Evolutionary conservation across 768 basidiomycete species (phyloP), one percentile per base, ranked within the genome.

Genomic region (Coprinopsis cinerea): DNA sequence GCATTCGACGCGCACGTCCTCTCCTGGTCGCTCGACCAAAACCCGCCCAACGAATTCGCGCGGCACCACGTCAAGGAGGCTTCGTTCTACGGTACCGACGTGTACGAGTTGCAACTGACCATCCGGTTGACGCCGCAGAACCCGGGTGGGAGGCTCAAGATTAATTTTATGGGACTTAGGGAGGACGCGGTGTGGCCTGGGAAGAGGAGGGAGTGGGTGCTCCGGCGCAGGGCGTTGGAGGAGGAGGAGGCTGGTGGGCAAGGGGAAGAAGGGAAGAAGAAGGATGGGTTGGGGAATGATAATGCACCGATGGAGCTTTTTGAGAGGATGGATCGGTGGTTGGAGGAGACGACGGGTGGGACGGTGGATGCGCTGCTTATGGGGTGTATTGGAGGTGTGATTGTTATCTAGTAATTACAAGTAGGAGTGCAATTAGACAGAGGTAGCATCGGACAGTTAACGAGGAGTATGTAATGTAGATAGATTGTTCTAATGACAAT

Each of bases 11-110:
- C 91, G 0, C 85, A 94, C 52, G 89, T 97, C 13, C 64, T 94
- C 6, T 66, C 77, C 47, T 97, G 94, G 94, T 82, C 79, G 14
- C 72, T 93, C 30, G 87, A 91, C 55, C 71, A 83, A 53, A 78
- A 81, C 48, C 92, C 95, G 1, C 89, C 91, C 0, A 65, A 80
- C 46, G 86, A 88, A 49, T 70, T 75, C 55, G 78, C 77, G 5
- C 77, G 92, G 6, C 95, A 98, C 60, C 89, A 92, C 57, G 79
- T 97, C 67, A 96, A 92, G 61, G 91, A 94, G 63, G 91, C 81
- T 0, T 92, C 92, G 2, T 91, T 88, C 64, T 91, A 90, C 56
- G 86, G 84, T 1, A 75, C 76, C 9, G 79, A 89, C 49, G 71
- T 74, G 0, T 94, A 89, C 79, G 69, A 75, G 0, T 67, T 96